Base-by-base conservation (phyloP, 768 basidiomycete genomes). In the Psilocybe cubensis region DNA sequence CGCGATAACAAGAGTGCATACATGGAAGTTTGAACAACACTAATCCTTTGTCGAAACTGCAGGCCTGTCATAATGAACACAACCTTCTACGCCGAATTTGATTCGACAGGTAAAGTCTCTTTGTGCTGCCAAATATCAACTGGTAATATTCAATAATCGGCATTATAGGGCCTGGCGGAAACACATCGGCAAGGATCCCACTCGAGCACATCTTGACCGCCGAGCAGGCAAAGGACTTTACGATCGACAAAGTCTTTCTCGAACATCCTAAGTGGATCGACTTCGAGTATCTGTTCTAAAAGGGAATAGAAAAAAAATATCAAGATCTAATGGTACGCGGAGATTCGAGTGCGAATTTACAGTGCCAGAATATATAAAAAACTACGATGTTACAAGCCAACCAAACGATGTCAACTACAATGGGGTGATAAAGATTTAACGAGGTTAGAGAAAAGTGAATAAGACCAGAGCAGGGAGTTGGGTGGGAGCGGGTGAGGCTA, bases 181-280 rank as follows among this genome's bases (percentile, higher is more conserved):
- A 81, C 59, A 76, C 70, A 1, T 69, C 74, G 3, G 64, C 68
- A 42, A 77, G 84, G 6, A 72, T 80, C 3, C 58, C 79, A 1
- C 59, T 79, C 21, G 82, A 83, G 38, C 82, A 82, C 64, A 68
- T 84, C 44, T 68, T 87, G 46, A 78, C 67, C 0, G 62, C 69
- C 1, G 31, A 70, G 23, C 67, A 83, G 56, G 80, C 79, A 5
- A 49, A 66, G 24, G 33, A 69, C 3, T 83, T 81, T 61, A 79
- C 78, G 1, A 56, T 87, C 11, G 67, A 79, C 50, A 68, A 75
- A 3, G 82, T 87, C n/a, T 85, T 87, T 62, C 62, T 74, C 1
- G 83, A 73, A 48, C 70, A 46, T 23, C 83, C 84, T 0, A 42
- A 57, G 14, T 88, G 86, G 86, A 82, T 87, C 47, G 86, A 88